These are phyloP conservation scores for Kregervanrija fluxuum DNA, from an alignment of 805 yeast species.

Conservation along the genomic window DNA sequence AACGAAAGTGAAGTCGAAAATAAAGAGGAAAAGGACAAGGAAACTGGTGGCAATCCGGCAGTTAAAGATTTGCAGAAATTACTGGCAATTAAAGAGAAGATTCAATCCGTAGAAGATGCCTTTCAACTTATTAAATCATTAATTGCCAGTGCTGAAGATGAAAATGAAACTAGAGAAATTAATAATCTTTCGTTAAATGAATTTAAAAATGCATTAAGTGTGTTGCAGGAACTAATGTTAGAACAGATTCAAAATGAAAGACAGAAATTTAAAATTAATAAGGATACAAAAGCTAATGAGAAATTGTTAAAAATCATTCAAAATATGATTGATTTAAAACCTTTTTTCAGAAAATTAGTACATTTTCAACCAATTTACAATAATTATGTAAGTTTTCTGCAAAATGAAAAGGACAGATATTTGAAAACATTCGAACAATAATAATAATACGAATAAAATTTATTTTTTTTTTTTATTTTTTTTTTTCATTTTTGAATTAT, in stretches of 20 bases:
- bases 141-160: slow-evolving; percentile 18
- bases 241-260: slow-evolving; percentile 32
- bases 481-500: neutral
- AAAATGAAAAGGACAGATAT: slow-evolving; percentile 28
- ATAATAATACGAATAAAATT: neutral
- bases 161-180: neutral
- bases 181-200: slow-evolving; percentile 17
- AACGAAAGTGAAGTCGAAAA: no score
- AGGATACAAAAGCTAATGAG: slow-evolving; percentile 5
- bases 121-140: slow-evolving; percentile 39
- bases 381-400: slow-evolving; percentile 39
- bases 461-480: neutral
- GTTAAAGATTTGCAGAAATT: slow-evolving; percentile 36
- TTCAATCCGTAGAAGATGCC: slow-evolving; percentile 38
- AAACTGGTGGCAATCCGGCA: slow-evolving; percentile 6
- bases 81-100: slow-evolving; percentile 36
- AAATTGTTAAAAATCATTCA: slow-evolving; percentile 38
- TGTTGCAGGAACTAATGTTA: slow-evolving; percentile 38
- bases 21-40: neutral
- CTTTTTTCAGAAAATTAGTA: slow-evolving; percentile 46
- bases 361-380: slow-evolving; percentile 44
- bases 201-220: slow-evolving; percentile 32
- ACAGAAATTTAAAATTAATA: slow-evolving; percentile 14
- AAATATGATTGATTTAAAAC: slow-evolving; percentile 39
- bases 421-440: slow-evolving; percentile 8